Evolutionary conservation across 345 rosid genomes (phyloP).

Genomic region (Populus alba): DNA sequence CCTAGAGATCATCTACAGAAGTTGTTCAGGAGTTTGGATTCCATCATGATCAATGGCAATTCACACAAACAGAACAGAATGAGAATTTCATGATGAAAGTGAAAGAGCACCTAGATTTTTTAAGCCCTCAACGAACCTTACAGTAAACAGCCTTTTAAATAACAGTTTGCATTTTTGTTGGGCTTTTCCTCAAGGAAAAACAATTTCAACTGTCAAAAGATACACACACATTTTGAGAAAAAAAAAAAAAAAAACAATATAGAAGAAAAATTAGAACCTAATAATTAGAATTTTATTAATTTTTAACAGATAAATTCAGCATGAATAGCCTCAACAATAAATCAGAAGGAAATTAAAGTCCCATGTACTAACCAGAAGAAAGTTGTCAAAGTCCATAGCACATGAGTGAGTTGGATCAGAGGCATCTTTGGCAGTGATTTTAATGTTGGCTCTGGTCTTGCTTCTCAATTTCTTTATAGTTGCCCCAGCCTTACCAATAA

Average conservation of each 20-base stretch:
- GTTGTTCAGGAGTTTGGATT: not conserved
- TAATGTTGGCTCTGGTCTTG: slow-evolving; percentile 64
- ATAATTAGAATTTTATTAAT: not conserved
- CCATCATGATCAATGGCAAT: not conserved
- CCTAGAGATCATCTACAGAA: not conserved
- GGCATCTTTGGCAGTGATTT: slow-evolving; percentile 70
- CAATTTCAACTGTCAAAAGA: not conserved
- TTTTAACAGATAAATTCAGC: not conserved
- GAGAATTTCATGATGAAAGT: not conserved
- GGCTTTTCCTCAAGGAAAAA: not conserved
- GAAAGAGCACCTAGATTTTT: not conserved
- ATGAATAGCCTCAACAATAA: not conserved
- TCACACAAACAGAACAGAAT: not conserved
- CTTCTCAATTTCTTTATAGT: slow-evolving; percentile 76
- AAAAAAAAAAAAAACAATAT: not conserved
- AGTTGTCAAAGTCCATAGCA: slow-evolving; percentile 92
- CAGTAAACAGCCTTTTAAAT: not conserved
- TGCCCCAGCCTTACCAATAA: slow-evolving; percentile 86
- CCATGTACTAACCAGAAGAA: slow-evolving; percentile 58
- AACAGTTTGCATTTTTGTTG: not conserved
- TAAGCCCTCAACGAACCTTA: not conserved
- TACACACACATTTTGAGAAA: not conserved
- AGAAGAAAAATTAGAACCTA: not conserved
- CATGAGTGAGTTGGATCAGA: slow-evolving; percentile 81
- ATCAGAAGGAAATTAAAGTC: not conserved